phyloP scores from a whole-genome alignment of 1,284 basidiomycete genomes.

The Porogramme epimiltina region DNA sequence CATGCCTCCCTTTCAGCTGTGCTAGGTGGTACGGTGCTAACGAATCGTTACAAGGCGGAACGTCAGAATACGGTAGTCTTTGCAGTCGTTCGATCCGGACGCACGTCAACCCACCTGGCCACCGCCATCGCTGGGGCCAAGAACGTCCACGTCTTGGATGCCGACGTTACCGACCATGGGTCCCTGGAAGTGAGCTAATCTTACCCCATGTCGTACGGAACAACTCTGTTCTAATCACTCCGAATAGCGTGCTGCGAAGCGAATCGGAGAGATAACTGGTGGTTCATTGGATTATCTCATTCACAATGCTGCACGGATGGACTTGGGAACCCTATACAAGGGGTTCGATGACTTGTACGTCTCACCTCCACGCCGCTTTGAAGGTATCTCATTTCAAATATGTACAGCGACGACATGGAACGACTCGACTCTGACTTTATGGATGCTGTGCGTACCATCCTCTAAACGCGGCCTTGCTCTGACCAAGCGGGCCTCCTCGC shows the following conservation, averaged over 20 bases:
- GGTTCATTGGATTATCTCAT: constrained; percentile 33
- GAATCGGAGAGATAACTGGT: constrained; percentile 22
- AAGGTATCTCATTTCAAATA: too few species aligned
- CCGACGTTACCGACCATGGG: constrained; percentile 21
- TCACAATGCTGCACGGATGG: constrained; percentile 27
- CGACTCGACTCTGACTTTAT: neutral
- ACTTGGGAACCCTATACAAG: neutral
- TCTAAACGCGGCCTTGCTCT: too few species aligned
- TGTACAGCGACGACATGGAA: neutral
- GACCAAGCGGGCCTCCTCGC: neutral
- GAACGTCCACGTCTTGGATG: constrained; percentile 24
- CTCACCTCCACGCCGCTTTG: too few species aligned
- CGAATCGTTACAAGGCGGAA: neutral
- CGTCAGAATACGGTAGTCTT: neutral
- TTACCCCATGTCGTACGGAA: too few species aligned
- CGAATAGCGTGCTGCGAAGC: neutral
- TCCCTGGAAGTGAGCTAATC: constrained; percentile 26
- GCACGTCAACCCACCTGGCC: neutral
- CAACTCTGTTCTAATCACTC: too few species aligned
- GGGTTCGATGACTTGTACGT: constrained; percentile 6
- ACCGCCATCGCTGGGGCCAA: too few species aligned
- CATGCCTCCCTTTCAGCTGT: neutral
- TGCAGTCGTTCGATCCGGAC: neutral
- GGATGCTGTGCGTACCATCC: constrained; percentile 3
- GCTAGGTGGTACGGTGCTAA: neutral